A percentile compares a stretch with the other conserved stretches of the same genome.
These are phyloP conservation scores for Pythium graminicola DNA, from an alignment of 352 stramenopile genomes.

Conservation along the genomic window DNA sequence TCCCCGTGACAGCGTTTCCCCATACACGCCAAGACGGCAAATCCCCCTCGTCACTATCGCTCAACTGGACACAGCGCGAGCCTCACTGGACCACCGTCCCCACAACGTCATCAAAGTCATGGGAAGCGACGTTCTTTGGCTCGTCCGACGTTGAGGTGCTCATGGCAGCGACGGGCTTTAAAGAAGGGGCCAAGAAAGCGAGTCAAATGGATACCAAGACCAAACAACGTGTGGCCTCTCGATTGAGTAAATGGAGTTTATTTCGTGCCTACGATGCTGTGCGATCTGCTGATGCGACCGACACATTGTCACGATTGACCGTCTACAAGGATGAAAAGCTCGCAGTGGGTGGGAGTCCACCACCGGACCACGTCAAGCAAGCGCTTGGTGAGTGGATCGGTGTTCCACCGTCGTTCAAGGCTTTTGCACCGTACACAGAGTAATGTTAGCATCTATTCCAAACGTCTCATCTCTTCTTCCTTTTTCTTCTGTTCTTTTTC, in stretches of 20 bases:
- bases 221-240: conserved; percentile 52
- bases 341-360: not conserved
- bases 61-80: conserved; percentile 52
- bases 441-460: not conserved
- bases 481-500: conserved; percentile 3
- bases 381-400: conserved; percentile 30
- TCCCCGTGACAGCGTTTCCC: conserved; percentile 8
- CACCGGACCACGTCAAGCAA: not conserved
- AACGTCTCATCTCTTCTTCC: not conserved
- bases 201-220: conserved; percentile 36
- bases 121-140: conserved; percentile 29
- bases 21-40: conserved; percentile 8
- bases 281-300: not conserved
- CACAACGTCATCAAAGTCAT: conserved; percentile 2
- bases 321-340: conserved; percentile 3
- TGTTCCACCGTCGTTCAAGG: conserved; percentile 20
- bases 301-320: not conserved
- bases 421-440: conserved; percentile 5
- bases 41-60: conserved; percentile 36
- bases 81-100: conserved; percentile 26
- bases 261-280: conserved; percentile 38
- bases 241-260: conserved; percentile 52
- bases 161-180: conserved; percentile 49
- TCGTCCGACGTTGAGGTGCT: conserved; percentile 46
- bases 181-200: conserved; percentile 67